Conservation (phyloP, 75 land plant genomes). For the Pseudotsuga menziesii region DNA sequence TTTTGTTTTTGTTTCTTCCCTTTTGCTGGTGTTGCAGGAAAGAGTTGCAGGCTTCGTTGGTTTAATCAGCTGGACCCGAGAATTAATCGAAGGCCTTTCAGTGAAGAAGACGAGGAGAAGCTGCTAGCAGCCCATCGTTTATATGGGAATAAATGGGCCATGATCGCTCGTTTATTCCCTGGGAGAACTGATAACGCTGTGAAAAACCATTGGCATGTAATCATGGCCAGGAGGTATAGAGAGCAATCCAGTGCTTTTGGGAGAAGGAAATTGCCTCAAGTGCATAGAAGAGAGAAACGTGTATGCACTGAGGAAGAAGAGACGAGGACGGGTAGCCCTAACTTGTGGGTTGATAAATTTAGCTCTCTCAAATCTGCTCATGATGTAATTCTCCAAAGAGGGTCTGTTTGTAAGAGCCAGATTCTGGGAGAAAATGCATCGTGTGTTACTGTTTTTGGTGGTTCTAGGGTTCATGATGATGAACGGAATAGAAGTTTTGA, state of each 20-base stretch:
- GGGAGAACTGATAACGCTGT: conserved; percentile 78
- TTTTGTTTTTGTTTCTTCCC: neutral
- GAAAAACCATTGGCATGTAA: conserved; percentile 81
- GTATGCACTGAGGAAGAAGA: neutral
- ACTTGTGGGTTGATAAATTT: neutral
- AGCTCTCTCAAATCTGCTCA: too few relatives aligned
- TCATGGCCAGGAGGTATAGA: conserved; percentile 67
- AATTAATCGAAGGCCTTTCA: conserved; percentile 66
- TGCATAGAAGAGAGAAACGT: neutral
- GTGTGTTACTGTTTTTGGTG: too few relatives aligned
- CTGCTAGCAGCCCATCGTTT: conserved; percentile 65
- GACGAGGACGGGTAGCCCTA: neutral
- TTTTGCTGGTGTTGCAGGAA: conserved; percentile 34
- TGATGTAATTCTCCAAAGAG: too few relatives aligned
- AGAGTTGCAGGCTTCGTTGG: conserved; percentile 78
- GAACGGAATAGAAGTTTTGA: neutral
- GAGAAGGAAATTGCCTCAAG: conserved; percentile 31
- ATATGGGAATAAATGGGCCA: conserved; percentile 79
- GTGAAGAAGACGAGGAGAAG: conserved; percentile 71
- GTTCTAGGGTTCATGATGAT: conserved; percentile 3
- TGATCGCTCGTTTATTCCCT: conserved; percentile 71
- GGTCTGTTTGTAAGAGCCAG: too few relatives aligned
- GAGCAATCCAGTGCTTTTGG: conserved; percentile 47
- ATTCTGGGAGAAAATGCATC: too few relatives aligned
- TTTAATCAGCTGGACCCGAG: conserved; percentile 78